These are phyloP conservation scores for Thelonectria discophora DNA, from an alignment of 2,329 filamentous ascomycete species.

Conservation along the genomic window DNA sequence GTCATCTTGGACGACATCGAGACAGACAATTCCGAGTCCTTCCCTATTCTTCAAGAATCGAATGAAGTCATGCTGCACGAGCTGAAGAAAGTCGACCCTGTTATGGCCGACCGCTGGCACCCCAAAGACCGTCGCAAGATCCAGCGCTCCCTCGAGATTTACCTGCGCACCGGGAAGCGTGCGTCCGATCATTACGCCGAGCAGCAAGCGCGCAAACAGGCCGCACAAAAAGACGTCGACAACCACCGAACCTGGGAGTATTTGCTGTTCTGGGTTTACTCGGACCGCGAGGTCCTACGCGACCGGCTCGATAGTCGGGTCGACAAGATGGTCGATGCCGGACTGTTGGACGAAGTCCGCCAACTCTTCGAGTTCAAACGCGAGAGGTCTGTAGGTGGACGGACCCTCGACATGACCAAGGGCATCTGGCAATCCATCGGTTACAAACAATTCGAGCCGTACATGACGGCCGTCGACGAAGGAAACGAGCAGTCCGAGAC, in stretches of 20 bases:
- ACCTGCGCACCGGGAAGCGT: slow-evolving; percentile 78
- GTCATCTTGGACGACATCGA: slow-evolving; percentile 61
- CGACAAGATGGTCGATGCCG: slow-evolving; percentile 78
- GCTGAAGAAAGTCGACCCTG: slow-evolving; percentile 82
- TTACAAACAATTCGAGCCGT: slow-evolving; percentile 88
- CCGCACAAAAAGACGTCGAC: slow-evolving; percentile 35
- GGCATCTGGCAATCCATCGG: slow-evolving; percentile 98
- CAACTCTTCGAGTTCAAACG: slow-evolving; percentile 56
- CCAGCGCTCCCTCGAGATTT: slow-evolving; percentile 88
- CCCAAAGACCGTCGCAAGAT: slow-evolving; percentile 94
- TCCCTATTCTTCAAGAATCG: slow-evolving; percentile 76
- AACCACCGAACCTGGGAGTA: slow-evolving; percentile 57
- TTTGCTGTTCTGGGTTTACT: slow-evolving; percentile 88
- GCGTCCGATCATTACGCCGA: slow-evolving; percentile 90
- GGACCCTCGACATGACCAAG: slow-evolving; percentile 72
- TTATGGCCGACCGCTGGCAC: slow-evolving; percentile 93
- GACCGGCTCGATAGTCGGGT: slow-evolving; percentile 79
- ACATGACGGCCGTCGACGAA: slow-evolving; percentile 61
- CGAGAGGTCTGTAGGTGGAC: slow-evolving; percentile 52
- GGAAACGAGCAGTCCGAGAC: slow-evolving; percentile 50
- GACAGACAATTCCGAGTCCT: slow-evolving; percentile 52
- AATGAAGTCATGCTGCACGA: slow-evolving; percentile 77
- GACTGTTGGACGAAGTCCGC: slow-evolving; percentile 59
- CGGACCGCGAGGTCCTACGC: slow-evolving; percentile 73
- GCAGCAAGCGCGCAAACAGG: slow-evolving; percentile 63